These are phyloP conservation scores for Urochloa ruziziensis DNA, from an alignment of 176 grass and related monocot species.

Conservation along the genomic window DNA sequence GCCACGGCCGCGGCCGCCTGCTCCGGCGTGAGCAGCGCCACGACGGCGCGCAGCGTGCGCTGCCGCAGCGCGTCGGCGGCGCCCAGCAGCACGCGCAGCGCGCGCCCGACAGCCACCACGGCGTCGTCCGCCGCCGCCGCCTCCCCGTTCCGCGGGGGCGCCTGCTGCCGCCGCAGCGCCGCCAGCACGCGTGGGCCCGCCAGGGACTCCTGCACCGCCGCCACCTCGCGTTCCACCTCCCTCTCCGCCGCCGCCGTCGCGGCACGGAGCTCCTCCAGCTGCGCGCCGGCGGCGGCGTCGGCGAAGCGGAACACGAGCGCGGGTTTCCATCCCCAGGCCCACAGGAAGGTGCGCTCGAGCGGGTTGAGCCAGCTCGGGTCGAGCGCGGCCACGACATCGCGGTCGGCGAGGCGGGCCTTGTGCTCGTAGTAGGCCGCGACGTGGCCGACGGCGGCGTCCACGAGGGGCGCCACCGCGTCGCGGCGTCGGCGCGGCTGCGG, in stretches of 20 bases:
- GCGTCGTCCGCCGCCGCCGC: slow-evolving; percentile 13
- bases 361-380: slow-evolving; percentile 72
- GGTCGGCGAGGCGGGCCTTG: slow-evolving; percentile 55
- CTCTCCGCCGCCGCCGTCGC: slow-evolving; percentile 38
- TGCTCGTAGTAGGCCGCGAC: slow-evolving; percentile 49
- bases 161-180: slow-evolving; percentile 26
- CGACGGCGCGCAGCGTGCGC: slow-evolving; percentile 40
- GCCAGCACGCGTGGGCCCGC: slow-evolving; percentile 47
- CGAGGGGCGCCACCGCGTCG: slow-evolving; percentile 18
- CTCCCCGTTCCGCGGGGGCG: slow-evolving; percentile 20
- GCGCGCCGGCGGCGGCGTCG: neutral
- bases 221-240: slow-evolving; percentile 54
- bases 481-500: neutral
- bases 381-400: slow-evolving; percentile 51
- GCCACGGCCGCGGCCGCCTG: slow-evolving; percentile 39
- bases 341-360: slow-evolving; percentile 83
- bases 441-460: slow-evolving; percentile 45
- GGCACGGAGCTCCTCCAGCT: slow-evolving; percentile 17
- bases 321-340: slow-evolving; percentile 71
- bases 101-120: slow-evolving; percentile 22
- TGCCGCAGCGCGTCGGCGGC: slow-evolving; percentile 54
- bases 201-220: slow-evolving; percentile 55
- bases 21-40: slow-evolving; percentile 30
- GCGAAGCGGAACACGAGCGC: slow-evolving; percentile 66
- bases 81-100: slow-evolving; percentile 44